Evolutionary conservation across 345 rosid species (phyloP).

Genomic region (Brassica juncea): DNA sequence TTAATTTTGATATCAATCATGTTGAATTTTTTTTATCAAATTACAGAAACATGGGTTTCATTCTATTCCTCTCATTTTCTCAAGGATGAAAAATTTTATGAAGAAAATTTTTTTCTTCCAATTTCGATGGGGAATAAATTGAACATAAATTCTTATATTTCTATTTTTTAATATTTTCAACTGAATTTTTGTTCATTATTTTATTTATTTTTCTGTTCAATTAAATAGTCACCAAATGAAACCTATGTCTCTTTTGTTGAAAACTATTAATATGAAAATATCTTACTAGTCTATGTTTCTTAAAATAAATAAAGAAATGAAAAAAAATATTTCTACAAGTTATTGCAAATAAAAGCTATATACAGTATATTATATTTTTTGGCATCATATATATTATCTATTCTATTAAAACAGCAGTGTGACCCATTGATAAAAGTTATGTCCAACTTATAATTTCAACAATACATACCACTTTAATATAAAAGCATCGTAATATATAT

Average conservation of each 20-base stretch:
- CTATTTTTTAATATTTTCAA: background rate
- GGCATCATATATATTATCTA: too few relatives aligned
- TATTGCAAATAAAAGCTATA: too few relatives aligned
- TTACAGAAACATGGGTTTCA: background rate
- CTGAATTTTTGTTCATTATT: too few relatives aligned
- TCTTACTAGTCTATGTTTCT: background rate
- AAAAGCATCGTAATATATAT: too few relatives aligned
- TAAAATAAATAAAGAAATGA: background rate
- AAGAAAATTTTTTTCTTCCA: background rate
- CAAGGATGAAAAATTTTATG: background rate
- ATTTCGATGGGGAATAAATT: background rate
- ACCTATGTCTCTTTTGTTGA: background rate
- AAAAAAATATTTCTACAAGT: background rate
- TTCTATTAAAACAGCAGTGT: too few relatives aligned
- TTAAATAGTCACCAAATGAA: too few relatives aligned
- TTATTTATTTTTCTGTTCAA: too few relatives aligned
- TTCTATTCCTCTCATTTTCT: background rate
- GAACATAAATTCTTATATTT: background rate
- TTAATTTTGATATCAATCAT: too few relatives aligned
- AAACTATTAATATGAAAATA: background rate
- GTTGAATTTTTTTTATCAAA: background rate
- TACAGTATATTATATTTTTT: too few relatives aligned
- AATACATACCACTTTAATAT: too few relatives aligned
- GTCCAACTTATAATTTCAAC: too few relatives aligned
- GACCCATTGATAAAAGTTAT: too few relatives aligned